These are phyloP conservation scores for Penicillium bovifimosum DNA, from an alignment of 495 filamentous ascomycete genomes.

Conservation along the genomic window DNA sequence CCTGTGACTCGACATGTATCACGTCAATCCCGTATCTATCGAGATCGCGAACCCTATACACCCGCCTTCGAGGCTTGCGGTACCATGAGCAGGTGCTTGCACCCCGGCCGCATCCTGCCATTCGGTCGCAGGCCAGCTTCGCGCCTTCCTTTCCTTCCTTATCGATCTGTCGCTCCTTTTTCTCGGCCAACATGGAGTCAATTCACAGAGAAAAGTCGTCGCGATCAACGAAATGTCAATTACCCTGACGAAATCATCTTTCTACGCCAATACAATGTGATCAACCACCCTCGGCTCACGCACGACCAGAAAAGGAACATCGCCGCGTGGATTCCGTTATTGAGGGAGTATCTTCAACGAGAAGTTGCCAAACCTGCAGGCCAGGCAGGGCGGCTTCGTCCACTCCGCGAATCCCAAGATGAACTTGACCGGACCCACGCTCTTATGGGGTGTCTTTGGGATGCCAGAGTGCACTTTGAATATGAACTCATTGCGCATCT, in stretches of 20 bases:
- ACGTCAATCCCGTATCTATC: slow-evolving; percentile 26
- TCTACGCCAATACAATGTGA: slow-evolving; percentile 10
- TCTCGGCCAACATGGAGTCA: slow-evolving; percentile 4
- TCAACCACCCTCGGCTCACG: slow-evolving; percentile 11
- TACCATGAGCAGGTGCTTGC: slow-evolving; percentile 44
- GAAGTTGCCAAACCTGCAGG: slow-evolving; percentile 6
- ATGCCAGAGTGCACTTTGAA: slow-evolving; percentile 21
- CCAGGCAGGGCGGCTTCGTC: slow-evolving; percentile 1
- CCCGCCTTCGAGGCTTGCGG: slow-evolving; percentile 27
- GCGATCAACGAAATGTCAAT: neutral
- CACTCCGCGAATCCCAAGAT: slow-evolving; percentile 11
- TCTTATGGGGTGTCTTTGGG: slow-evolving; percentile 22
- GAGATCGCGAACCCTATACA: slow-evolving; percentile 34
- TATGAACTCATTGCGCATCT: slow-evolving; percentile 38
- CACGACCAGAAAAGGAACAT: slow-evolving; percentile 10
- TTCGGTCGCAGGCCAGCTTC: slow-evolving; percentile 26
- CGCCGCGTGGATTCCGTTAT: slow-evolving; percentile 36
- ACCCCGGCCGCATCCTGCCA: slow-evolving; percentile 34
- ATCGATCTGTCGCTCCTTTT: neutral
- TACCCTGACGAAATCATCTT: slow-evolving; percentile 1
- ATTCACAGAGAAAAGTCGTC: neutral
- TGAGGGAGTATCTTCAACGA: slow-evolving; percentile 40
- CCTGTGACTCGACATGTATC: slow-evolving; percentile 36
- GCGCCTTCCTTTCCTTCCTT: slow-evolving; percentile 7
- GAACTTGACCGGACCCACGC: slow-evolving; percentile 17